Conservation (phyloP, 2,329 filamentous ascomycete genomes). For the Neonectria punicea region DNA sequence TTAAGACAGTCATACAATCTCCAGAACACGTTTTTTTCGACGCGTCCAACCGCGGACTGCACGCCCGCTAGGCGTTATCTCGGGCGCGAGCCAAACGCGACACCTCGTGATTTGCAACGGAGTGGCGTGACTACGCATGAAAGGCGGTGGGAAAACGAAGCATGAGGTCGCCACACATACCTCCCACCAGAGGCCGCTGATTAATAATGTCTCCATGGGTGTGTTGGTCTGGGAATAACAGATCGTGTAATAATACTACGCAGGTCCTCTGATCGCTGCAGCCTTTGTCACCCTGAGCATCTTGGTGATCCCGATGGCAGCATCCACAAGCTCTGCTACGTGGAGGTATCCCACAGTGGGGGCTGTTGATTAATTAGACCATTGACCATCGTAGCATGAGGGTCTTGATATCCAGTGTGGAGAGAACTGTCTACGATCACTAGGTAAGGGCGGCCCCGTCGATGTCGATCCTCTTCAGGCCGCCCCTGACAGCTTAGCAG, state of each 20-base stretch:
- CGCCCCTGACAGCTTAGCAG: not conserved
- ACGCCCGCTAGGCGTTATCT: slow-evolving; percentile 20
- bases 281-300: not conserved
- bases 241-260: not conserved
- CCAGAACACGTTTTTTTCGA: slow-evolving; percentile 24
- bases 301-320: not conserved
- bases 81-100: slow-evolving; percentile 30
- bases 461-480: not conserved
- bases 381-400: not conserved
- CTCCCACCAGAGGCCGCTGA: not conserved
- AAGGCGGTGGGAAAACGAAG: slow-evolving; percentile 16
- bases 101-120: slow-evolving; percentile 34
- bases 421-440: not conserved
- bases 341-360: not conserved
- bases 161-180: not conserved
- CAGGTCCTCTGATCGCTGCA: not conserved
- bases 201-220: not conserved
- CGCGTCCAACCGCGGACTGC: slow-evolving; percentile 5
- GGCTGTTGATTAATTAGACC: too few relatives aligned
- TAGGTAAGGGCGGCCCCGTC: not conserved
- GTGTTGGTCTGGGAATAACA: not conserved
- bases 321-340: not conserved
- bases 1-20: slow-evolving; percentile 15
- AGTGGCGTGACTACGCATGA: slow-evolving; percentile 28
- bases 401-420: not conserved